Percentiles rank a stretch among this genome's conserved stretches.
These are phyloP conservation scores for Wickerhamiella musiphila DNA, from an alignment of 805 yeast species.

Conservation along the genomic window DNA sequence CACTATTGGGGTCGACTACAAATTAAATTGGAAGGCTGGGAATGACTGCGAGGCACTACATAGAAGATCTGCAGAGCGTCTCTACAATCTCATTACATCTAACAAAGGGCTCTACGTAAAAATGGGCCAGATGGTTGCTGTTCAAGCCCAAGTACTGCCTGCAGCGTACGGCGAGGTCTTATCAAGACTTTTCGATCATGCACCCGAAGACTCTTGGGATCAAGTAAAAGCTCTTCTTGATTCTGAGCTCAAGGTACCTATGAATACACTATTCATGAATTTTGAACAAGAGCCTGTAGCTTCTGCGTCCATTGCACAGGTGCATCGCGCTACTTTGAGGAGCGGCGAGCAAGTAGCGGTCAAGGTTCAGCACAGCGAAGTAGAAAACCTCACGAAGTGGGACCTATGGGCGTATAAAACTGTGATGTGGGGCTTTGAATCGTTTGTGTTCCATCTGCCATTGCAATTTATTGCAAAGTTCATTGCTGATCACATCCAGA, in stretches of 20 bases:
- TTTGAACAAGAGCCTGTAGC: slow-evolving; percentile 49
- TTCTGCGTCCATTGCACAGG: slow-evolving; percentile 85
- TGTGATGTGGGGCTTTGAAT: slow-evolving; percentile 35
- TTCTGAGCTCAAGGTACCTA: slow-evolving; percentile 26
- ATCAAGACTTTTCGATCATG: slow-evolving; percentile 43
- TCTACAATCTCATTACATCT: slow-evolving; percentile 27
- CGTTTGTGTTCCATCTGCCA: slow-evolving; percentile 44
- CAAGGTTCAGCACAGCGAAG: slow-evolving; percentile 67
- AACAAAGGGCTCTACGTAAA: slow-evolving; percentile 55
- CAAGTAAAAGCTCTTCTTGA: slow-evolving; percentile 20
- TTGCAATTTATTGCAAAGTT: slow-evolving; percentile 37
- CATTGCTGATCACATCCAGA: slow-evolving; percentile 36
- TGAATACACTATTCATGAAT: slow-evolving; percentile 27
- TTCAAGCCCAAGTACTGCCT: slow-evolving; percentile 56
- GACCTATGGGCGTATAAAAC: slow-evolving; percentile 43
- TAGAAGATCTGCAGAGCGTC: slow-evolving; percentile 35
- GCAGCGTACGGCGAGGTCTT: slow-evolving; percentile 42
- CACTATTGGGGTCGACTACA: slow-evolving; percentile 41
- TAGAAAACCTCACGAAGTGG: slow-evolving; percentile 38
- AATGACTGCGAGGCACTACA: slow-evolving; percentile 39
- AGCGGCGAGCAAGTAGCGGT: slow-evolving; percentile 70
- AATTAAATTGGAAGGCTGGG: slow-evolving; percentile 30
- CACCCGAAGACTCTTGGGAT: slow-evolving; percentile 39
- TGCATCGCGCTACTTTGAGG: slow-evolving; percentile 53
- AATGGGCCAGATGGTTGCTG: slow-evolving; percentile 64